Percentiles rank a stretch among this genome's conserved stretches.
Conservation (phyloP, 2,329 filamentous ascomycete species). For the Aspergillus oerlinghausenensis region DNA sequence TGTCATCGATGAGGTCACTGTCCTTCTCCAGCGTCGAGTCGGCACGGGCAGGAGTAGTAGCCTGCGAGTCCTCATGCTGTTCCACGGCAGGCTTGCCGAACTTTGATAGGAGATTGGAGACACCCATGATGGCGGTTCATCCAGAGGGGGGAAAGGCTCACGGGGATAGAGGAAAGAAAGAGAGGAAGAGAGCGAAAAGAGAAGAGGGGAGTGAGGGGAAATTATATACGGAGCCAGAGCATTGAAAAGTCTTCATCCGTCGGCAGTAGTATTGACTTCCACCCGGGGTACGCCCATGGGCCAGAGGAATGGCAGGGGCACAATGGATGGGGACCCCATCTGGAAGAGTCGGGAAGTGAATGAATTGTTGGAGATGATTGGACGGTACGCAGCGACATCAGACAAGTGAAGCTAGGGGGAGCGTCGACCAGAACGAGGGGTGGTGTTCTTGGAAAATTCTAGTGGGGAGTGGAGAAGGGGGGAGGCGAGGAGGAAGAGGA, state of each 20-base stretch:
- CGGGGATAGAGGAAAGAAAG: neutral
- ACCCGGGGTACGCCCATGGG: neutral
- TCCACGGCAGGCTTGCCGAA: constrained; percentile 25
- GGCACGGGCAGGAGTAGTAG: constrained; percentile 29
- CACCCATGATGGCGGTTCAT: constrained; percentile 22
- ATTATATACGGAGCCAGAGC: neutral
- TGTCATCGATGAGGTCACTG: constrained; percentile 33
- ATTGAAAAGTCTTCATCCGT: neutral
- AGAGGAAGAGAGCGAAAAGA: constrained; percentile 3
- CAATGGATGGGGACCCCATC: neutral
- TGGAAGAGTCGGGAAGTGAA: neutral
- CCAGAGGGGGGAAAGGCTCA: constrained; percentile 1
- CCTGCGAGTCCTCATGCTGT: constrained; percentile 30
- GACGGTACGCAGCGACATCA: neutral
- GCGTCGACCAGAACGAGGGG: neutral
- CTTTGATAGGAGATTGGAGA: constrained; percentile 25
- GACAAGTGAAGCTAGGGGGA: neutral
- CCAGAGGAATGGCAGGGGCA: neutral
- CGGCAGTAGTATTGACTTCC: neutral
- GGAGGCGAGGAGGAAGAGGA: neutral
- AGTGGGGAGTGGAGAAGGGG: neutral
- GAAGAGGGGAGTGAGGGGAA: neutral
- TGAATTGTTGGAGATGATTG: neutral
- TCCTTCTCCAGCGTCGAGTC: constrained; percentile 33
- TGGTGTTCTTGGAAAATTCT: neutral